Evolutionary conservation across 768 basidiomycete genomes (phyloP), one percentile per base, ranked within the genome.

Genomic region (Hebeloma cylindrosporum): DNA sequence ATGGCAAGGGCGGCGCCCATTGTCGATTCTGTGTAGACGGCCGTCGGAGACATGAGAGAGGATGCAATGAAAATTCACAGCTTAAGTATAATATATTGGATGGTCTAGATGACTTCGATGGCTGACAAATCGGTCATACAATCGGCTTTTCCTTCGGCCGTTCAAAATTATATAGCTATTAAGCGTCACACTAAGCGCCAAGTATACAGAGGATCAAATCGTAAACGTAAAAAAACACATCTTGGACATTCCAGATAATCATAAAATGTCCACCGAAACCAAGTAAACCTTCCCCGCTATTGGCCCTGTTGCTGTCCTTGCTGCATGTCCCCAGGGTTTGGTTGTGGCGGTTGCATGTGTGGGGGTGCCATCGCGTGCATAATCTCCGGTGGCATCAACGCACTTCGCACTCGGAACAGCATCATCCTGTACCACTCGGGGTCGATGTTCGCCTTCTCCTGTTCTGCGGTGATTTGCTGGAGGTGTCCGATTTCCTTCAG

Each of bases 361-460:
- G 65, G 59, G 13, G 65, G 60, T 7, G 69, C 68, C 59, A 71
- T 73, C 14, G 66, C 70, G 53, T 75, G 74, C 65, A 76, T 71
- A 47, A 75, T 71, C 47, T 74, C 75, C 20, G 77, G 67, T 9
- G 71, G 79, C 78, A 89, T 80, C 51, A 90, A 70, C 13, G 84
- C 84, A 32, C 74, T 75, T 43, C 89, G 73, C 31, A 91, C 80
- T n/a, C 86, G 80, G 58, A 87, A 73, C 7, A 90, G 60, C 88
- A 92, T 91, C 79, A 87, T 83, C 51, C 84, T 71, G 56, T 83
- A 93, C 89, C 89, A 93, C 50, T 92, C 89, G 33, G 80, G 81
- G 39, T 88, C 87, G 2, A 77, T 83, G 22, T 84, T 85, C 14
- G 80, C 79, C 65, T 89, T 90, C 60, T 92, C 87, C 59, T 91